phyloP scores from a whole-genome alignment of 768 basidiomycete species.

The Leccinum variicolor region DNA sequence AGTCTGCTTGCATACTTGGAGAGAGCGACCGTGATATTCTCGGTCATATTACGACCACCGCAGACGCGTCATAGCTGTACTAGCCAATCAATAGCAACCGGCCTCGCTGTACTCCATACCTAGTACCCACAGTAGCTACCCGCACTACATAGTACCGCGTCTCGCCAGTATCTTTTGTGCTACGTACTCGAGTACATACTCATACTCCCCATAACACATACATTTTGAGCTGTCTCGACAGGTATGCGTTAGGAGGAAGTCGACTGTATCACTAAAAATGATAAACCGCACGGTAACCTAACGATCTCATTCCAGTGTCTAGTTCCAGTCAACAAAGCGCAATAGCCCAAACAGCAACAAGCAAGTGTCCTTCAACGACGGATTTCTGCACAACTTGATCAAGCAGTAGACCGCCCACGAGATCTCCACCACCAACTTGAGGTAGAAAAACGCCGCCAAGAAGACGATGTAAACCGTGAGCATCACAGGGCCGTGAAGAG shows the following conservation, averaged over 20 bases:
- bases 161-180: not conserved
- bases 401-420: constrained; percentile 19
- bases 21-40: not conserved
- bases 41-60: not conserved
- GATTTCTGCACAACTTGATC: constrained; percentile 26
- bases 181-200: not conserved
- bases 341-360: constrained; percentile 21
- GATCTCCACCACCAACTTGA: constrained; percentile 26
- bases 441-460: constrained; percentile 23
- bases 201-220: too few species aligned
- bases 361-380: constrained; percentile 23
- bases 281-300: not conserved
- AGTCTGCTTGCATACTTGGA: not conserved
- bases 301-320: not conserved
- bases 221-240: too few species aligned
- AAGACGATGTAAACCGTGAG: constrained; percentile 19
- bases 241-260: too few species aligned
- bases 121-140: not conserved
- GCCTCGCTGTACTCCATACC: not conserved
- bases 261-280: too few species aligned
- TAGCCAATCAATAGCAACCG: not conserved
- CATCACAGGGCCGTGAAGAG: constrained; percentile 24
- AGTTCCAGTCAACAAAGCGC: constrained; percentile 31
- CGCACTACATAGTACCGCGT: not conserved
- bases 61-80: not conserved